These are phyloP conservation scores for Heimioporus sp. DNA, from an alignment of 768 basidiomycete genomes.

Conservation along the genomic window DNA sequence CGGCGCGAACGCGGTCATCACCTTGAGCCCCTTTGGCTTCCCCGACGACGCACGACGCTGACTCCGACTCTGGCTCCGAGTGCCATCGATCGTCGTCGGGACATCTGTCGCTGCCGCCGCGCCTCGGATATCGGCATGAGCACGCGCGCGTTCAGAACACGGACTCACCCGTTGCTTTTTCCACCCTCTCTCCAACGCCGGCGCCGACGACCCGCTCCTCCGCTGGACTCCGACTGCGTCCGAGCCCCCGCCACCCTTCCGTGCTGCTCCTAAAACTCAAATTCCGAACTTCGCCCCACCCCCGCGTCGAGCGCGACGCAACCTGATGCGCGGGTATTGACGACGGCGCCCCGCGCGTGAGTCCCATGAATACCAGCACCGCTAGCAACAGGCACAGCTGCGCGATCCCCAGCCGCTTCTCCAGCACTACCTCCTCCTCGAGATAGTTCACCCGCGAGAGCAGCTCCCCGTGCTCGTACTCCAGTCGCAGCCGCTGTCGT, in stretches of 20 bases:
- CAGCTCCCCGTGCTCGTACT: slow-evolving; percentile 69
- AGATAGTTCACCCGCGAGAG: slow-evolving; percentile 70
- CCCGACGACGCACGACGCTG: not conserved
- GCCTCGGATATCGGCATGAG: not conserved
- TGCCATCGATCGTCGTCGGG: too few relatives aligned
- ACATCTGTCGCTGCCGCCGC: not conserved
- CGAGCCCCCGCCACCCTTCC: slow-evolving; percentile 27
- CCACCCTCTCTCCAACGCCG: slow-evolving; percentile 4
- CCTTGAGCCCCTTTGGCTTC: not conserved
- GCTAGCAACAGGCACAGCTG: slow-evolving; percentile 83
- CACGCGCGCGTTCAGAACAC: not conserved
- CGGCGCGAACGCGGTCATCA: not conserved
- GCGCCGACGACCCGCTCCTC: slow-evolving; percentile 6
- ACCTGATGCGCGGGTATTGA: slow-evolving; percentile 30
- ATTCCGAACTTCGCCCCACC: slow-evolving; percentile 57
- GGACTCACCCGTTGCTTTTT: slow-evolving; percentile 7
- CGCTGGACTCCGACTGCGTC: slow-evolving; percentile 33
- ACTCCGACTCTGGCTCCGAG: too few relatives aligned
- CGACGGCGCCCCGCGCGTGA: slow-evolving; percentile 62
- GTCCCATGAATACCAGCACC: slow-evolving; percentile 81
- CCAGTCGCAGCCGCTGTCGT: slow-evolving; percentile 59
- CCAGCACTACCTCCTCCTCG: slow-evolving; percentile 82
- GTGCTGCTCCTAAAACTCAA: slow-evolving; percentile 57
- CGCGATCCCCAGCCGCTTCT: slow-evolving; percentile 86
- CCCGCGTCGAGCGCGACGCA: slow-evolving; percentile 35